phyloP scores from a whole-genome alignment of 768 basidiomycete species.

The Leccinum imitatum region DNA sequence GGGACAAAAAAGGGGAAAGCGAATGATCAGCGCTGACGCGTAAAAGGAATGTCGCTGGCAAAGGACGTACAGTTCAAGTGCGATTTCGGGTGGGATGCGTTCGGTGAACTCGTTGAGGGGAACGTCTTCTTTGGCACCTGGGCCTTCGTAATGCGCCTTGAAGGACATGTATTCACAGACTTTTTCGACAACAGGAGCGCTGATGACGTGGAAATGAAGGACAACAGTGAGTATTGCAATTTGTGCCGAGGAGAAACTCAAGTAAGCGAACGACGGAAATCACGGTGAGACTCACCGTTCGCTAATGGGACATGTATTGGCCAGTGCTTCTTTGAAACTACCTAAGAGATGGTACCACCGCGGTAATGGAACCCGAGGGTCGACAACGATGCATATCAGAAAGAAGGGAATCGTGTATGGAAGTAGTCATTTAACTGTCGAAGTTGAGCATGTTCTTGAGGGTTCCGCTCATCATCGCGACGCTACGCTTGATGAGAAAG shows the following conservation, averaged over 20 bases:
- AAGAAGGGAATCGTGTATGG: constrained; percentile 8
- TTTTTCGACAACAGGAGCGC: constrained; percentile 78
- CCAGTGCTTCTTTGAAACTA: constrained; percentile 71
- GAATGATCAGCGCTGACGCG: constrained; percentile 12
- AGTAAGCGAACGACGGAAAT: constrained; percentile 4
- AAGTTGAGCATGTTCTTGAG: constrained; percentile 79
- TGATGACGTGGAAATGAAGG: constrained; percentile 19
- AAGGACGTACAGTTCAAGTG: constrained; percentile 77
- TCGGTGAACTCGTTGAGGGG: constrained; percentile 77
- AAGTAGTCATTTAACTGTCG: constrained; percentile 48
- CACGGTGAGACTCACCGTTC: constrained; percentile 55
- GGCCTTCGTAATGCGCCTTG: constrained; percentile 75
- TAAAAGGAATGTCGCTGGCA: neutral
- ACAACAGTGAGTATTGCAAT: neutral
- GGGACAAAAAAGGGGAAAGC: neutral
- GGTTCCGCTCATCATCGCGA: constrained; percentile 77
- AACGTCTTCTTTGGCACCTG: constrained; percentile 70
- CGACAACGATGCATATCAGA: constrained; percentile 6
- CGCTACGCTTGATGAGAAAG: constrained; percentile 73
- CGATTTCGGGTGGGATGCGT: constrained; percentile 82
- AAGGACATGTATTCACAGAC: constrained; percentile 88
- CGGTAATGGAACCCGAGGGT: constrained; percentile 12
- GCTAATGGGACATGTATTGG: constrained; percentile 65
- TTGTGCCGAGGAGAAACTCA: neutral
- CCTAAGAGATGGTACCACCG: constrained; percentile 39